Conservation (phyloP, 1,284 basidiomycete genomes). For the Ceratobasidium sp. region DNA sequence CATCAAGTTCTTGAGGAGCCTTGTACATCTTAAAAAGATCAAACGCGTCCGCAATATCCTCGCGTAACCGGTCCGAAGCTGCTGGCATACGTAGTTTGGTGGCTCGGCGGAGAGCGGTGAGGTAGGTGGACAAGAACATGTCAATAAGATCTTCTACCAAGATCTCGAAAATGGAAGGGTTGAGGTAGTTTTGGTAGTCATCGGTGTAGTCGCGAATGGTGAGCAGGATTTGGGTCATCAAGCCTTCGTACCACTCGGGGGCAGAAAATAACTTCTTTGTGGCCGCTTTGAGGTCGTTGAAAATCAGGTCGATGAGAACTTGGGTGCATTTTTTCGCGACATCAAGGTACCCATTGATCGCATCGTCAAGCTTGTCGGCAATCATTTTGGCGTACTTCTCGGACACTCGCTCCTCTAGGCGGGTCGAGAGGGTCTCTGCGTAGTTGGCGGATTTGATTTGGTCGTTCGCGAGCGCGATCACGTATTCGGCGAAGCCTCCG, state of each 20-base stretch:
- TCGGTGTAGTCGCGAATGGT: slow-evolving; percentile 96
- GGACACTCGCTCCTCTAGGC: slow-evolving; percentile 91
- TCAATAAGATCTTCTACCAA: slow-evolving; percentile 94
- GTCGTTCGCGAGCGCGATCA: slow-evolving; percentile 98
- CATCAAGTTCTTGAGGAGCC: slow-evolving; percentile 80
- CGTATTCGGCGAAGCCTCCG: slow-evolving; percentile 93
- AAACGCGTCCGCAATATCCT: slow-evolving; percentile 82
- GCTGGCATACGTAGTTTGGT: slow-evolving; percentile 89
- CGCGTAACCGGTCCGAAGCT: slow-evolving; percentile 82
- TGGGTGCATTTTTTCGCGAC: slow-evolving; percentile 97
- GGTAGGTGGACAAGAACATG: slow-evolving; percentile 89
- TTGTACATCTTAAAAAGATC: slow-evolving; percentile 86
- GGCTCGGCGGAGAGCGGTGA: slow-evolving; percentile 86
- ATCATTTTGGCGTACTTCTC: slow-evolving; percentile 91
- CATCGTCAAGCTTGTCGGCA: slow-evolving; percentile 89
- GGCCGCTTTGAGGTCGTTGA: slow-evolving; percentile 93
- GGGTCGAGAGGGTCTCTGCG: slow-evolving; percentile 83
- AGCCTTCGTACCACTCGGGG: slow-evolving; percentile 87
- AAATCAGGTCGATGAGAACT: slow-evolving; percentile 92
- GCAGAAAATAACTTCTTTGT: slow-evolving; percentile 85
- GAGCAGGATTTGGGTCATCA: slow-evolving; percentile 86
- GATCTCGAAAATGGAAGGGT: slow-evolving; percentile 90
- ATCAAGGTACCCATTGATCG: slow-evolving; percentile 98
- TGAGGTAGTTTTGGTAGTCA: slow-evolving; percentile 92
- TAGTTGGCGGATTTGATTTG: slow-evolving; percentile 97